phyloP scores from a whole-genome alignment of 108 stramenopile species.

The Nitzschia putrida region DNA sequence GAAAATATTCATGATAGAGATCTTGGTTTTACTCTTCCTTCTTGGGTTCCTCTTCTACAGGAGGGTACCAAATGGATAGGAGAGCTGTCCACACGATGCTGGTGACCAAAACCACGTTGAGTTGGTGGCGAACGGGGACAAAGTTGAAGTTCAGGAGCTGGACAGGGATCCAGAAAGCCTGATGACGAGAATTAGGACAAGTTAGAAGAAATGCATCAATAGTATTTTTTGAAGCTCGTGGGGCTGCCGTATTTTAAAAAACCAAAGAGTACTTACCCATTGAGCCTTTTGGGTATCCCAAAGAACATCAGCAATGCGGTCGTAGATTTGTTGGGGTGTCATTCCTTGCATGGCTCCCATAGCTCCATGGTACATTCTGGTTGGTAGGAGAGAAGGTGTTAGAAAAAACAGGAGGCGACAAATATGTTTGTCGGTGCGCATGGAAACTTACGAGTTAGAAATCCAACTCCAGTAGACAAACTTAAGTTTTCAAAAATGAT shows the following conservation, averaged over 20 bases:
- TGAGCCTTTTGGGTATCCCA: slow-evolving; percentile 65
- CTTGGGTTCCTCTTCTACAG: slow-evolving; percentile 38
- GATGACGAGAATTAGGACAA: slow-evolving; percentile 24
- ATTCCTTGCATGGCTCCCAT: slow-evolving; percentile 83
- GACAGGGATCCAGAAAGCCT: slow-evolving; percentile 70
- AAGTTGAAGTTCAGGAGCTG: slow-evolving; percentile 77
- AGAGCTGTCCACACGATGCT: slow-evolving; percentile 84
- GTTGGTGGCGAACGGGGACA: slow-evolving; percentile 75
- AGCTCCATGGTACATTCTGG: slow-evolving; percentile 66
- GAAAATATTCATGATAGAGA: no score
- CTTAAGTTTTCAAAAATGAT: no score
- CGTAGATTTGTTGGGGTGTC: slow-evolving; percentile 43
- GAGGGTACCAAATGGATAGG: slow-evolving; percentile 78
- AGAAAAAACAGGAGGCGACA: neutral
- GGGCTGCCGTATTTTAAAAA: neutral
- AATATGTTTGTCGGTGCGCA: neutral
- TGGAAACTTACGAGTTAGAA: slow-evolving; percentile 43
- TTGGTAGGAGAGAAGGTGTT: neutral
- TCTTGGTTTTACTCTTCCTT: neutral
- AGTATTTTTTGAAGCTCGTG: no score
- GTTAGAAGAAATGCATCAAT: slow-evolving; percentile 3
- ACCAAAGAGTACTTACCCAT: slow-evolving; percentile 7
- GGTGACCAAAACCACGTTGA: slow-evolving; percentile 77
- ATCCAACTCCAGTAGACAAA: slow-evolving; percentile 87
- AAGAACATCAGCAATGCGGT: slow-evolving; percentile 64